These are phyloP conservation scores for Tillandsia leiboldiana DNA, from an alignment of 176 grass and related monocot genomes.

Conservation along the genomic window DNA sequence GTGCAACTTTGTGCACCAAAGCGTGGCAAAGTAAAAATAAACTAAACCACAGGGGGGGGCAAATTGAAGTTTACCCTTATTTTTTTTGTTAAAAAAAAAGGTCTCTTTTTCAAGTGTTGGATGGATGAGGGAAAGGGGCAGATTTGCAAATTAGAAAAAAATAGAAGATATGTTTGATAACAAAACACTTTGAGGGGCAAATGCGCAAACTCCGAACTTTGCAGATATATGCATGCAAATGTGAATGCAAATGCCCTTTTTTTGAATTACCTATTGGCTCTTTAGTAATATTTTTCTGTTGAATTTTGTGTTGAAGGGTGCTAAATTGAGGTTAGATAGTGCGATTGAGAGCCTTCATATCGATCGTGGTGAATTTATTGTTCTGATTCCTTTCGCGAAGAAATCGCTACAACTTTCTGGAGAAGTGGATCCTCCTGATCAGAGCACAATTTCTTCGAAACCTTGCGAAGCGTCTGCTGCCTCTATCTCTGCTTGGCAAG, in stretches of 20 bases:
- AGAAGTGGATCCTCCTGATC: constrained; percentile 16
- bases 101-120: too few species aligned
- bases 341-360: constrained; percentile 22
- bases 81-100: too few species aligned
- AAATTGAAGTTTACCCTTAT: too few species aligned
- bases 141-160: too few species aligned
- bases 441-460: constrained; percentile 8
- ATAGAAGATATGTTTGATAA: too few species aligned
- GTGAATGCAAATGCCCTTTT: not conserved
- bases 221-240: too few species aligned
- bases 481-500: constrained; percentile 56
- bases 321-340: constrained; percentile 45
- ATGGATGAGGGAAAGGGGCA: too few species aligned
- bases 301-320: constrained; percentile 42
- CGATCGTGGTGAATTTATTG: constrained; percentile 34
- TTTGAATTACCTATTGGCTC: not conserved
- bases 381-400: constrained; percentile 53
- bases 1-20: too few species aligned
- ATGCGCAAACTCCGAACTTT: too few species aligned
- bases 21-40: too few species aligned
- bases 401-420: constrained; percentile 19
- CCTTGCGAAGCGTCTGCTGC: constrained; percentile 20
- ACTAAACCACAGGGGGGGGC: too few species aligned
- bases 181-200: too few species aligned
- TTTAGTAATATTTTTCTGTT: not conserved